A percentile compares a stretch with the other conserved stretches of the same genome.
Evolutionary conservation across 78 protist species (phyloP).

Genomic region (Cavenderia fasciculata): DNA sequence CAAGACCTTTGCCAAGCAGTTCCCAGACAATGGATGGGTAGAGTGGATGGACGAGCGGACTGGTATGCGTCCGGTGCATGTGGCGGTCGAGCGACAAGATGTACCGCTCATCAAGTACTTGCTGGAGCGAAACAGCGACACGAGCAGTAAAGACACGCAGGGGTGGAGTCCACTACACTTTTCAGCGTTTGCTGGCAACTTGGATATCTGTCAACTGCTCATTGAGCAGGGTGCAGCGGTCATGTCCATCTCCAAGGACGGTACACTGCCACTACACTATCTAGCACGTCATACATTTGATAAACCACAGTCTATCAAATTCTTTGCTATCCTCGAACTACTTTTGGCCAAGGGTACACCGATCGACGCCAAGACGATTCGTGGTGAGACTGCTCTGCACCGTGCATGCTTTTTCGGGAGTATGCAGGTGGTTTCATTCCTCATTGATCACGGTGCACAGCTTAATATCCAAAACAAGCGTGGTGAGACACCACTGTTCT

Average conservation of each 20-base stretch:
- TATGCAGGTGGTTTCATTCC: constrained; percentile 1
- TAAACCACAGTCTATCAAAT: background rate
- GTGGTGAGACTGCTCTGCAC: constrained; percentile 69
- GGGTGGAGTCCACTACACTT: constrained; percentile 78
- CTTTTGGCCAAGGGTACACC: constrained; percentile 55
- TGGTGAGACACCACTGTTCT: constrained; percentile 66
- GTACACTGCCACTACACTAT: constrained; percentile 68
- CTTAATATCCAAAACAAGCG: constrained; percentile 44
- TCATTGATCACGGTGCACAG: constrained; percentile 19
- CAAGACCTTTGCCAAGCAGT: background rate
- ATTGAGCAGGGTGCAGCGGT: constrained; percentile 71
- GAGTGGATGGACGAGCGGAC: constrained; percentile 56
- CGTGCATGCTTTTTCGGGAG: constrained; percentile 47
- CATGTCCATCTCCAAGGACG: constrained; percentile 58
- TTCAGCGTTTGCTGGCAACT: constrained; percentile 54
- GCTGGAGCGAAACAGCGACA: constrained; percentile 29
- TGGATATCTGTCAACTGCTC: constrained; percentile 38
- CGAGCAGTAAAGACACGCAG: constrained; percentile 32
- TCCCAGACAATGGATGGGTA: constrained; percentile 22
- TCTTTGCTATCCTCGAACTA: constrained; percentile 1
- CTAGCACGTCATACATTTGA: constrained; percentile 27
- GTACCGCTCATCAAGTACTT: constrained; percentile 26
- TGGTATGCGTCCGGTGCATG: constrained; percentile 70
- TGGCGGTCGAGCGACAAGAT: constrained; percentile 23
- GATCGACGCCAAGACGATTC: constrained; percentile 44